phyloP scores from a whole-genome alignment of 2,329 filamentous ascomycete species.

The Clathrospora elynae region DNA sequence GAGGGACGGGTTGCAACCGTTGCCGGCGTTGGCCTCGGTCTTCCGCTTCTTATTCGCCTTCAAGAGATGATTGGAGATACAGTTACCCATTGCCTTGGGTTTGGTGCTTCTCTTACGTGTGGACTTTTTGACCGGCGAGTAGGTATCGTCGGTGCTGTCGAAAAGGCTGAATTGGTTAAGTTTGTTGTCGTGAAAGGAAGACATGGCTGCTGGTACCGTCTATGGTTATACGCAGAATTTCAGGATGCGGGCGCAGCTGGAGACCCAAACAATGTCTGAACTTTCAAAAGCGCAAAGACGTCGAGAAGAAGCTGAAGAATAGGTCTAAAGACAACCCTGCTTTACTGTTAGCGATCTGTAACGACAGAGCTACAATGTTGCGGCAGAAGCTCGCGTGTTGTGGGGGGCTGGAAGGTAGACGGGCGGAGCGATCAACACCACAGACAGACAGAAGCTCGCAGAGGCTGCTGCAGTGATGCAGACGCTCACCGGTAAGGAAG shows the following conservation, averaged over 20 bases:
- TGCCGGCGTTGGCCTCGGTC: too few relatives aligned
- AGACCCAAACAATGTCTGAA: background rate
- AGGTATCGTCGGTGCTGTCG: slow-evolving; percentile 1
- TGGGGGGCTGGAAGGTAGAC: background rate
- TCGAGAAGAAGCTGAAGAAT: background rate
- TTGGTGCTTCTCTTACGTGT: background rate
- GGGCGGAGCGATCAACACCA: background rate
- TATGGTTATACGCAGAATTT: background rate
- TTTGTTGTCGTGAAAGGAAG: slow-evolving; percentile 18
- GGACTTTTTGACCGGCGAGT: background rate
- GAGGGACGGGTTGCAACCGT: too few relatives aligned
- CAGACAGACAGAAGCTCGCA: background rate
- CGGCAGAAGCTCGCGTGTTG: background rate
- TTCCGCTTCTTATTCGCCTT: too few relatives aligned
- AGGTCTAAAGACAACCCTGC: background rate
- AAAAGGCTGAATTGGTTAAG: slow-evolving; percentile 18
- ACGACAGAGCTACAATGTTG: background rate
- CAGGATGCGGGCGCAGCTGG: background rate
- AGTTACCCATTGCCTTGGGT: too few relatives aligned
- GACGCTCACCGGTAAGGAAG: background rate
- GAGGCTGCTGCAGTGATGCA: background rate
- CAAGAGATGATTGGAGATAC: too few relatives aligned
- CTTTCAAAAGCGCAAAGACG: background rate
- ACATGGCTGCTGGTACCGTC: slow-evolving; percentile 12
- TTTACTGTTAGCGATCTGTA: slow-evolving; percentile 1